A percentile compares a stretch with the other conserved stretches of the same genome.
phyloP scores from a whole-genome alignment of 768 basidiomycete genomes.

The Boletellus sp. region DNA sequence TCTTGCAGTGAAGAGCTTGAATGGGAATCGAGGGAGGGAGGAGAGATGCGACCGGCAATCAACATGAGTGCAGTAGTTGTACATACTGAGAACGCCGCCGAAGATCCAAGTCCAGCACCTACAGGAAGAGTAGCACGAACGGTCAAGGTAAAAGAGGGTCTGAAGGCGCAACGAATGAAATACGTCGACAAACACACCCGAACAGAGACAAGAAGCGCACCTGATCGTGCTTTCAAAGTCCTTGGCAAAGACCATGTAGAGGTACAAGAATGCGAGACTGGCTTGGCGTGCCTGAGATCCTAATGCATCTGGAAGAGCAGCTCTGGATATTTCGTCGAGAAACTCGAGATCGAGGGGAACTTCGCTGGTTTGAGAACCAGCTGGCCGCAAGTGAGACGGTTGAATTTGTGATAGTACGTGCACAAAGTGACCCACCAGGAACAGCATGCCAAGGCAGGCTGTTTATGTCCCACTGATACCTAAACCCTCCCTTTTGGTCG shows the following conservation, averaged over 20 bases:
- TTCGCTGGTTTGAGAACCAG: slow-evolving; percentile 15
- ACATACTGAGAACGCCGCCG: slow-evolving; percentile 92
- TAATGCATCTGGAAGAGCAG: slow-evolving; percentile 32
- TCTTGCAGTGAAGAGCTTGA: slow-evolving; percentile 31
- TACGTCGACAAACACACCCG: slow-evolving; percentile 15
- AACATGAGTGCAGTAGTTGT: slow-evolving; percentile 77
- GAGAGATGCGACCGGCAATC: slow-evolving; percentile 61
- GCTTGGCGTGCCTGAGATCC: slow-evolving; percentile 42
- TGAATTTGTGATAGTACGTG: not conserved
- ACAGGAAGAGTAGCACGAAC: slow-evolving; percentile 89
- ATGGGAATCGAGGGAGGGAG: slow-evolving; percentile 29
- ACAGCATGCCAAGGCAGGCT: slow-evolving; percentile 77
- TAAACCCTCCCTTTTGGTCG: slow-evolving; percentile 43
- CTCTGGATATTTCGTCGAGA: slow-evolving; percentile 61
- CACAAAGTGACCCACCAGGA: slow-evolving; percentile 29
- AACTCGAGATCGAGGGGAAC: slow-evolving; percentile 65
- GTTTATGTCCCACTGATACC: slow-evolving; percentile 76
- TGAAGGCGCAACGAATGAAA: slow-evolving; percentile 26
- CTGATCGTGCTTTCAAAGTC: slow-evolving; percentile 43
- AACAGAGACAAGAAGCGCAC: slow-evolving; percentile 40
- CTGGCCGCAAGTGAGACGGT: slow-evolving; percentile 5
- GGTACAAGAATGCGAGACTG: slow-evolving; percentile 80
- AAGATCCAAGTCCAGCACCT: slow-evolving; percentile 94
- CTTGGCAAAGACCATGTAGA: slow-evolving; percentile 74
- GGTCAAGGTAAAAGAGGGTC: slow-evolving; percentile 75